Evolutionary conservation across 345 rosid genomes (phyloP), one percentile per base, ranked within the genome.

Genomic region (Brassica nigra): DNA sequence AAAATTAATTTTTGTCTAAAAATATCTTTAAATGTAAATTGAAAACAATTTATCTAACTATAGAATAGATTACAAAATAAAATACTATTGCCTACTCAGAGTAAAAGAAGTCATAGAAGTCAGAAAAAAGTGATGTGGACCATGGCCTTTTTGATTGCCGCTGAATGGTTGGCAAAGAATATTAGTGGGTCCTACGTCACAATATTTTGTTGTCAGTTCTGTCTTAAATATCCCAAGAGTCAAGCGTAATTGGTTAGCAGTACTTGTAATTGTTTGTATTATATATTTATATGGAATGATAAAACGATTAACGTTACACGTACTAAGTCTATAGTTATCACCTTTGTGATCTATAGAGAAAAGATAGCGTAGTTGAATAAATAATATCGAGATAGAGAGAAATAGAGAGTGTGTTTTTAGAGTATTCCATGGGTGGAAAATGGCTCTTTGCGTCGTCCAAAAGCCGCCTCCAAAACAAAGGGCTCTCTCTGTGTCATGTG

Each of bases 381-480:
- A 44, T 27, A 44, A 52, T 14, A 61, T 0, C 4, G 10, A 57
- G 20, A 64, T 14, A 39, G 20, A 20, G 54, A 52, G 71, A 57
- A 75, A 76, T 57, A 6, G 44, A 64, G 76, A 37, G 68, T 80
- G 77, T 47, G 63, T 27, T 39, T 37, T 66, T 30, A 63, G 80
- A 28, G 67, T 37, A 30, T 12, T 23, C 69, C 63, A 71, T 44
- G 23, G 62, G 76, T 34, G 64, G 7, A 71, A 52, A 65, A 81
- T 88, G 89, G 72, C 93, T 88, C 90, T 86, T 63, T 47, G 82
- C 79, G 20, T 69, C 47, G 84, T 64, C 87, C 83, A 86, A 92
- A 85, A 84, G 94, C 89, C 89, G 87, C 85, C 86, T 82, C 84
- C 8, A 71, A 44, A 58, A 4, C 55, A 20, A 65, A 62, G 44